Evolutionary conservation across 495 filamentous ascomycete species (phyloP), one percentile per base, ranked within the genome.

Genomic region (Aspergillus cristatus): DNA sequence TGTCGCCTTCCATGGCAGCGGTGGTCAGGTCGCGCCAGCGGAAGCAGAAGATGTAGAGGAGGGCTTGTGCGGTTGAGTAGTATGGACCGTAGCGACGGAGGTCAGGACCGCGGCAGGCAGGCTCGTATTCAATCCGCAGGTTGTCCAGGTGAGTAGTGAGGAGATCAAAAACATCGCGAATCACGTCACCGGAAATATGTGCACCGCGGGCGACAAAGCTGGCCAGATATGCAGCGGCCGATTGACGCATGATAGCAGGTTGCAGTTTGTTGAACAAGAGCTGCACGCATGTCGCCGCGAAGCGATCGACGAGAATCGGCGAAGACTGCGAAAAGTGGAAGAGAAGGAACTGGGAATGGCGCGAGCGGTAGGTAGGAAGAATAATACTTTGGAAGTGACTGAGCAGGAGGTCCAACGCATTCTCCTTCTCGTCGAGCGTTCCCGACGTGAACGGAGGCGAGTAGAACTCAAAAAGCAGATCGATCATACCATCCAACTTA

Each of bases 1-100:
- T 72, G 30, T 71, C 63, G 22, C 70, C 65, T 13, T 74, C 67
- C 7, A 51, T 53, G 5, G 67, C 62, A 3, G 75, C 73, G 13
- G 67, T 71, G 28, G 85, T 81, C 32, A 99, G 66, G 41, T 96
- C 90, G 26, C 83, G 79, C 90, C 90, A 97, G 28, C 93, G 81
- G 70, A 96, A 99, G 68, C 91, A 99, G 70, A 96, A 99, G 35
- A 97, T 94, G 65, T 96, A 94, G 22, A 87, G 68, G 3, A 88
- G 52, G 4, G 90, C 89, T 57, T 97, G 90, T n/a, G 79, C 76
- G 30, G 85, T 77, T 5, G 81, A 78, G 62, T 99, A 97, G 60
- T 93, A 96, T 6, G 83, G 73, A 13, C 75, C 73, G 53, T 88
- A 96, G 22, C 79, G 78, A 30, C 79, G 75, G 17, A 90, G 76